phyloP scores from a whole-genome alignment of 345 rosid species.

The Fremontodendron californicum region DNA sequence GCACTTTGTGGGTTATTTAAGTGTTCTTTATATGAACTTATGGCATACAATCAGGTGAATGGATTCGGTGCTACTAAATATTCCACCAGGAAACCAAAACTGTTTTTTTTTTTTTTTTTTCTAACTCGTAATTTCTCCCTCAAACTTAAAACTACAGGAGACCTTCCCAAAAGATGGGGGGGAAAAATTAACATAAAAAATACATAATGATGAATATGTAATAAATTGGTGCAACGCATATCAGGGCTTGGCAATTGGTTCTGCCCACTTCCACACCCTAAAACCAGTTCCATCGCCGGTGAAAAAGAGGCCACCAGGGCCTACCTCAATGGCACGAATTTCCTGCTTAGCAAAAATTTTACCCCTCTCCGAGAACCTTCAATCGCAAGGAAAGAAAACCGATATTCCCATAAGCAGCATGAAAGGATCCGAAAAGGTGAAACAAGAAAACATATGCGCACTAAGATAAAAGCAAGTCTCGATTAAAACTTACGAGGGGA shows the following conservation, averaged over 20 bases:
- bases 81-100: constrained; percentile 13
- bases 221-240: constrained; percentile 4
- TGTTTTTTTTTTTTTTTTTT: too few relatives aligned
- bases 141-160: constrained; percentile 7
- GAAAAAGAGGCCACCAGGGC: constrained; percentile 82
- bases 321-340: constrained; percentile 70
- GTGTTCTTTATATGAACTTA: not conserved
- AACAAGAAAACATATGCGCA: not conserved
- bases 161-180: not conserved
- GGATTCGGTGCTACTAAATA: constrained; percentile 6
- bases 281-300: constrained; percentile 96
- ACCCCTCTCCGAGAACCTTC: constrained; percentile 74
- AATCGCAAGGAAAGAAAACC: not conserved
- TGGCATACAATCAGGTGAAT: not conserved
- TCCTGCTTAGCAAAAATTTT: too few relatives aligned
- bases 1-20: not conserved
- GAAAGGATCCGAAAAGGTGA: not conserved
- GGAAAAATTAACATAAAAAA: not conserved
- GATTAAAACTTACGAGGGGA: constrained; percentile 76
- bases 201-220: constrained; percentile 2
- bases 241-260: constrained; percentile 27
- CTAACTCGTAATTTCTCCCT: constrained; percentile 15
- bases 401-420: not conserved
- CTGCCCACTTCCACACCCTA: constrained; percentile 88
- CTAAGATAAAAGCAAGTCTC: not conserved